Base-by-base conservation (phyloP, 176 grass and related monocot genomes). In the Aegilops bicornis region DNA sequence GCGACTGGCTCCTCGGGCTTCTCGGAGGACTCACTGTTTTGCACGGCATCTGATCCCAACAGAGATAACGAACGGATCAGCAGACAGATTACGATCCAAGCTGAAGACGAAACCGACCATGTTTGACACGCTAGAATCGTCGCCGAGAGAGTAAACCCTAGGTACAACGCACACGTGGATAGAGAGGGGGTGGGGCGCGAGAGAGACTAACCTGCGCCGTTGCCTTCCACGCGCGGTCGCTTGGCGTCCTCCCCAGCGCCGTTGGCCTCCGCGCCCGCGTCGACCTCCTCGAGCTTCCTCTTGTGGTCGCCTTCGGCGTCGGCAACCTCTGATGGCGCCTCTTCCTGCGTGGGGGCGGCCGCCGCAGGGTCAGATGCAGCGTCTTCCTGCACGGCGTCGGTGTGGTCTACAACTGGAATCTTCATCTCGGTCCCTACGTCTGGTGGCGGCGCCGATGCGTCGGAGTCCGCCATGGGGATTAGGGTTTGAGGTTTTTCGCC, bases 401-500 rank as follows among this genome's bases (percentile, higher is more conserved):
- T 15, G 31, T 63, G 70, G 6, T 42, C 59, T 19, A 23, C 60
- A 6, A 59, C 62, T 2, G 58, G 11, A 23, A 73, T 16, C 27
- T 79, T 64, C 47, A 69, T 35, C 66, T 64, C 78, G 20, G 74
- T 81, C 29, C 76, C 78, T 0, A 77, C 78, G 23, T 91, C 89
- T 82, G 73, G 16, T 59, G 30, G 67, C 40, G 88, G 61, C 72
- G 64, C 47, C 48, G 89, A 70, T 8, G 78, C 81, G 25, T 91
- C 88, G 29, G 88, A 69, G 70, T 98, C 93, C 36, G 88, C 93
- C 93, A 98, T 98, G 84, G 86, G 67, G 75, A 84, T 91, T 95
- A 95, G 92, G 93, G 89, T 92, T 92, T 69, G 76, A 77, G 75
- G 81, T 42, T 76, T 94, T 91, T 76, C 74, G 68, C 67, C 29